Evolutionary conservation across 2,329 filamentous ascomycete genomes (phyloP), one percentile per base, ranked within the genome.

Genomic region (Hortaea sp.): DNA sequence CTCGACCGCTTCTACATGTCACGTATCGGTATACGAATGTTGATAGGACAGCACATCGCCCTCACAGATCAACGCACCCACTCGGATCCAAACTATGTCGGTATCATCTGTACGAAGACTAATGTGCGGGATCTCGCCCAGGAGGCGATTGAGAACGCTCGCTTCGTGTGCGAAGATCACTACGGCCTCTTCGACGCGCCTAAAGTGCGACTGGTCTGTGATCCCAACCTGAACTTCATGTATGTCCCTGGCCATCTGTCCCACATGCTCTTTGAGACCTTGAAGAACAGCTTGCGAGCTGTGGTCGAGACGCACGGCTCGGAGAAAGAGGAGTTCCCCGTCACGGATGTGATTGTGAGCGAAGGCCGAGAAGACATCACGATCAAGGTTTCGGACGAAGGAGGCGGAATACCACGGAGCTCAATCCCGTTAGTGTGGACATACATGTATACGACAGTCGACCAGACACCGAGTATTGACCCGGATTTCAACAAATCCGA

Each of bases 1-100:
- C 80, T 98, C 55, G 92, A 98, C 70, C 86, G 92, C 49, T 98
- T 98, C 70, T 98, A 98, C 75, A 98, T 98, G 92, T 95, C 89
- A 39, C 87, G 92, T 52, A 98, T 98, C 62, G 92, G 92, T 55
- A 98, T 98, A 57, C 86, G 92, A 58, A 98, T 98, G 92, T 81
- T 98, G 43, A 95, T 98, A 59, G 92, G 92, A 44, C 92, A 98
- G 67, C 92, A 98, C 72, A 95, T 98, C 61, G 92, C 92, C 49
- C 75, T 98, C 49, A 95, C 89, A 5, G 90, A 97, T 66, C 89
- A 97, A 69, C 85, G 83, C 59, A 84, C 92, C 58, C 82, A 88
- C 56, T 82, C 82, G 52, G 90, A 97, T 66, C 88, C 88, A 34
- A 86, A 88, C 51, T 97, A 98, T 63, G 92, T 98, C 56, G 92